A percentile compares a stretch with the other conserved stretches of the same genome.
phyloP scores from a whole-genome alignment of 2,329 filamentous ascomycete species.

The Fusarium udum region DNA sequence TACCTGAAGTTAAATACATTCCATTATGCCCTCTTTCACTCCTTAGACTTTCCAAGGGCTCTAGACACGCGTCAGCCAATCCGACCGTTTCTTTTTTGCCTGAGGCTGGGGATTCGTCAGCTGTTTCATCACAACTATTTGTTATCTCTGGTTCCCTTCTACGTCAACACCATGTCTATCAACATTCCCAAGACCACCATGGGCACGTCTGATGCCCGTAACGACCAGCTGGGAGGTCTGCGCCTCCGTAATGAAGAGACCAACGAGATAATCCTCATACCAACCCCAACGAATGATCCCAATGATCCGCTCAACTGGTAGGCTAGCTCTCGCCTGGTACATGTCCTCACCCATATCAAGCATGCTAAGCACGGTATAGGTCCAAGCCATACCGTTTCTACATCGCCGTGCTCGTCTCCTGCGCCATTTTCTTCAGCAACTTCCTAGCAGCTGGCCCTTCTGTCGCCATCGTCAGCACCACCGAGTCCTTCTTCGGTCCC shows the following conservation, averaged over 20 bases:
- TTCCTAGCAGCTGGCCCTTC: slow-evolving; percentile 65
- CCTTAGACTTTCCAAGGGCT: rapidly evolving
- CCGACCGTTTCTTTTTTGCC: too few species aligned
- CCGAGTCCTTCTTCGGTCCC: slow-evolving; percentile 57
- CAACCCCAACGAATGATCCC: slow-evolving; percentile 33
- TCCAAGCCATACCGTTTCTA: slow-evolving; percentile 59
- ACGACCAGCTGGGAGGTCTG: background rate
- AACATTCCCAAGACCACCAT: background rate
- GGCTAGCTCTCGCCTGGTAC: rapidly evolving
- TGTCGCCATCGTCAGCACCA: slow-evolving; percentile 59
- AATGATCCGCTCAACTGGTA: slow-evolving; percentile 40
- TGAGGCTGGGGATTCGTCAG: background rate
- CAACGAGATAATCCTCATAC: slow-evolving; percentile 21
- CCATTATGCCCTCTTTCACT: background rate
- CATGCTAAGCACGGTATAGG: slow-evolving; percentile 39
- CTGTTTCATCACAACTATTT: background rate
- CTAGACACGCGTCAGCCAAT: too few species aligned
- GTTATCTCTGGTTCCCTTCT: background rate
- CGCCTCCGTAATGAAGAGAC: background rate
- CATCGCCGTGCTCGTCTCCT: slow-evolving; percentile 59
- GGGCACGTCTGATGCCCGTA: background rate
- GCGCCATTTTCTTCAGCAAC: slow-evolving; percentile 65
- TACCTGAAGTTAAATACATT: background rate
- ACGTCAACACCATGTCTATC: background rate
- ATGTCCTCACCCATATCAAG: rapidly evolving